Base-by-base conservation (phyloP, 139 green algal genomes). In the Pleodorina starrii region DNA sequence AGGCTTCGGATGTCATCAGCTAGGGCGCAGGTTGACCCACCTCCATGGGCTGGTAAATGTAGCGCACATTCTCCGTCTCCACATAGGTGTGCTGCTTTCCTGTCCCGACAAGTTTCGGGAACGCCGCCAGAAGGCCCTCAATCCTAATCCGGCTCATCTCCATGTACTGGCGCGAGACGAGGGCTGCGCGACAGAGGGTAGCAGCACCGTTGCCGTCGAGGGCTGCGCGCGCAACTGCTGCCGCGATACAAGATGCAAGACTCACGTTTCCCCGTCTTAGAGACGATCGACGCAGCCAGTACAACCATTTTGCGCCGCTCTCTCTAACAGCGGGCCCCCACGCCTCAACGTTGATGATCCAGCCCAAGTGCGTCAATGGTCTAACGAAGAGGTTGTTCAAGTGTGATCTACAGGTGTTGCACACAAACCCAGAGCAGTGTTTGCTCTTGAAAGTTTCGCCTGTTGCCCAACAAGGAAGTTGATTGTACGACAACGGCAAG, bases 21-120 rank as follows among this genome's bases (percentile, higher is more conserved):
- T 32, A 66, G 3, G 54, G 29, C 42, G 57, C 7, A n/a, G 38
- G 19, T 14, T 21, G n/a, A 50, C 81, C 54, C 81, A 99, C 96
- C 93, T 99, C 98, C 90, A 99, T 95, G 5, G 98, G 97, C 91
- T 99, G 98, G 90, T 99, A 99, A 54, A 99, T 94, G 91, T 99
- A 99, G 60, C 98, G 96, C 46, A 99, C 98, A 76, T 99, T 99
- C 85, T 99, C 98, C 36, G 98, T 99, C 93, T 99, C 98, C 48
- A 99, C 96, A 80, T 97, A 99, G 1, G 98, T 99, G 93, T 99
- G 98, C 95, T 99, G 98, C 93, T 99, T 99, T 21, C 97, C 97
- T 16, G 92, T 92, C 23, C 97, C 97, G 27, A 99, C 95, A 50
- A 99, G 96, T 93, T 99, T 99, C 38, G 98, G 98, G 84, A 99